Percentiles rank a stretch among this genome's conserved stretches.
These are phyloP conservation scores for Ampelocalamus luodianensis DNA, from an alignment of 176 grass and related monocot species.

Conservation along the genomic window DNA sequence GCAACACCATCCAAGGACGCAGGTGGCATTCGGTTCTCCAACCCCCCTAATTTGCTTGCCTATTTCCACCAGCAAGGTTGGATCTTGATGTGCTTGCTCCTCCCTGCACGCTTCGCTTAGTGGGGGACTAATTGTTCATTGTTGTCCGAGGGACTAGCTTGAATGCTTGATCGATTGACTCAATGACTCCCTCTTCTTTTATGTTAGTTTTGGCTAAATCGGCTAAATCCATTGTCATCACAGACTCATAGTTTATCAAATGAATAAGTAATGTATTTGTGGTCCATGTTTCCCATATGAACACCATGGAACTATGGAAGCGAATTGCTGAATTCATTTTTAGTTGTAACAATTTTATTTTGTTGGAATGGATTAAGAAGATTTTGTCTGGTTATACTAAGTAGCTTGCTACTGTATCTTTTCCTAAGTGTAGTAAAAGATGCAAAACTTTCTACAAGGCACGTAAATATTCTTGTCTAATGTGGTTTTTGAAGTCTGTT, in stretches of 20 bases:
- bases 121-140: neutral
- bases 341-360: neutral
- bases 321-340: neutral
- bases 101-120: neutral
- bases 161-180: neutral
- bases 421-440: too few species aligned
- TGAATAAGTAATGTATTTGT: neutral
- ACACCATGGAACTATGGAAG: neutral
- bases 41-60: neutral
- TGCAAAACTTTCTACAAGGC: too few species aligned
- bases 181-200: neutral
- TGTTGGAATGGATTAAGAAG: neutral
- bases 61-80: neutral
- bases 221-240: neutral
- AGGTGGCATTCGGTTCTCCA: conserved; percentile 41
- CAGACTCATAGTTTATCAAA: neutral
- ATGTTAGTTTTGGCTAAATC: neutral
- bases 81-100: neutral
- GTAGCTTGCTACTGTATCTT: too few species aligned
- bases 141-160: neutral
- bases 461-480: too few species aligned
- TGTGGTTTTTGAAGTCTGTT: too few species aligned
- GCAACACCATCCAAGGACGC: conserved; percentile 73
- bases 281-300: neutral
- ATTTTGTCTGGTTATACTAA: too few species aligned